Percentiles rank a stretch among this genome's conserved stretches.
Conservation (phyloP, 208 protist species). For the Sergeia podlipaevii region DNA sequence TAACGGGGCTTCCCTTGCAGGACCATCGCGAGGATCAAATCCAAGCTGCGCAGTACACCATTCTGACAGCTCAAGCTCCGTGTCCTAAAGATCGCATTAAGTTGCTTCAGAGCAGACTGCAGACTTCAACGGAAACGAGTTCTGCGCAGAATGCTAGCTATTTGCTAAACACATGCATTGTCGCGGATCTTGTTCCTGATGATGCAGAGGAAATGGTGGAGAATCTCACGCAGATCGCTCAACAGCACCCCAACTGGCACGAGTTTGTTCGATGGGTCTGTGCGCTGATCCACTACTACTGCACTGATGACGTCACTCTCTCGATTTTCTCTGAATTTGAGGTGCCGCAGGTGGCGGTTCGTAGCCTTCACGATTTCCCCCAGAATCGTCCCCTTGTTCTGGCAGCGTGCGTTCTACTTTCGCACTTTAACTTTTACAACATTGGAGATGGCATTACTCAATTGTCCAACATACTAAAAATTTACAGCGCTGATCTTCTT, state of each 20-base stretch:
- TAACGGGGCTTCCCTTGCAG: conserved; percentile 58
- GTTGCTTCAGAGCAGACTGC: conserved; percentile 55
- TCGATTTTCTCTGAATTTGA: conserved; percentile 85
- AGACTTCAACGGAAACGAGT: conserved; percentile 68
- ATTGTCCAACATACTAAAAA: conserved; percentile 49
- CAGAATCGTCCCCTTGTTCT: conserved; percentile 48
- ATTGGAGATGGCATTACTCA: conserved; percentile 83
- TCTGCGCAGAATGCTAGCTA: conserved; percentile 61
- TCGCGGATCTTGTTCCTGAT: conserved; percentile 50
- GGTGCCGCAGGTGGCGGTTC: conserved; percentile 63
- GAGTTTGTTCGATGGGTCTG: conserved; percentile 76
- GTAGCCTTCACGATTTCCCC: conserved; percentile 45
- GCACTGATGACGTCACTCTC: conserved; percentile 86
- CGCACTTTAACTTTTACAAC: conserved; percentile 86
- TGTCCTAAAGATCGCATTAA: conserved; percentile 47
- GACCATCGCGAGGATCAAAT: conserved; percentile 25
- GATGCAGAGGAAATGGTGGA: conserved; percentile 79
- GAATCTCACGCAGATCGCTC: conserved; percentile 37
- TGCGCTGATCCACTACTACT: conserved; percentile 87
- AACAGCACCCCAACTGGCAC: conserved; percentile 64
- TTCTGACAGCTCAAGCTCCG: conserved; percentile 72
- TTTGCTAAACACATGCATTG: conserved; percentile 72
- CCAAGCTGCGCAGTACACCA: conserved; percentile 68
- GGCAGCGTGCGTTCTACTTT: conserved; percentile 60
- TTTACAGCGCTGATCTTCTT: conserved; percentile 41